Evolutionary conservation across 805 yeast species (phyloP).

Genomic region (Zygotorulaspora chibaensis): DNA sequence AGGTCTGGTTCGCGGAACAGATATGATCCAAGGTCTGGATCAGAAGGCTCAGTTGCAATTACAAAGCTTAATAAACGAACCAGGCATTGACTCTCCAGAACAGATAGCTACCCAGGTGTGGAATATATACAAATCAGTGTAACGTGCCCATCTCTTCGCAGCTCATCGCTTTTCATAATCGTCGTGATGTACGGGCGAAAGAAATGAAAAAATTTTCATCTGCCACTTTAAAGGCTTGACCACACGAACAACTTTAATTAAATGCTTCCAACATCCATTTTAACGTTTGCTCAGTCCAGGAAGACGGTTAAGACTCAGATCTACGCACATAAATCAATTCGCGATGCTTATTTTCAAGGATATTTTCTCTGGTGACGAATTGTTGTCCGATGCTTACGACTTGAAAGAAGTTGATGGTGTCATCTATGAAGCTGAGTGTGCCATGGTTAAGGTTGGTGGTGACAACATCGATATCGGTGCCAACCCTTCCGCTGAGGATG

Average conservation of each 20-base stretch:
- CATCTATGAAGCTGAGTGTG: conserved; percentile 95
- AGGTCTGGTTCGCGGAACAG: conserved; percentile 27
- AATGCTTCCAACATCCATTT: neutral
- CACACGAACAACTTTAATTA: neutral
- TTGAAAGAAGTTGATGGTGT: conserved; percentile 79
- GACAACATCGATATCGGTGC: conserved; percentile 98
- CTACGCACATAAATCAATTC: neutral
- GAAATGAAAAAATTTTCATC: neutral
- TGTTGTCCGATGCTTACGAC: conserved; percentile 96
- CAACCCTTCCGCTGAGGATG: conserved; percentile 98
- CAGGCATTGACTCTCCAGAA: conserved; percentile 6
- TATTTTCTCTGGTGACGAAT: conserved; percentile 90
- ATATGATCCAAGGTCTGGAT: conserved; percentile 22
- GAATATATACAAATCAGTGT: conserved; percentile 4
- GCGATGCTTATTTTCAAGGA: conserved; percentile 52
- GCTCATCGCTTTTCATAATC: neutral
- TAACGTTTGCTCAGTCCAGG: neutral
- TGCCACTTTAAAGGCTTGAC: neutral
- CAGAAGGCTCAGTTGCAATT: conserved; percentile 1
- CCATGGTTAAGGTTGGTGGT: conserved; percentile 82
- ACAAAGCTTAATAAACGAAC: neutral
- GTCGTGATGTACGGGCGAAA: neutral
- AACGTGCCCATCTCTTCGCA: neutral
- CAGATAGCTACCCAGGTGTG: conserved; percentile 19
- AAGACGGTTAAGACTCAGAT: neutral